A percentile compares a stretch with the other conserved stretches of the same genome.
phyloP scores from a whole-genome alignment of 768 basidiomycete species.

The Pisolithus microcarpus region DNA sequence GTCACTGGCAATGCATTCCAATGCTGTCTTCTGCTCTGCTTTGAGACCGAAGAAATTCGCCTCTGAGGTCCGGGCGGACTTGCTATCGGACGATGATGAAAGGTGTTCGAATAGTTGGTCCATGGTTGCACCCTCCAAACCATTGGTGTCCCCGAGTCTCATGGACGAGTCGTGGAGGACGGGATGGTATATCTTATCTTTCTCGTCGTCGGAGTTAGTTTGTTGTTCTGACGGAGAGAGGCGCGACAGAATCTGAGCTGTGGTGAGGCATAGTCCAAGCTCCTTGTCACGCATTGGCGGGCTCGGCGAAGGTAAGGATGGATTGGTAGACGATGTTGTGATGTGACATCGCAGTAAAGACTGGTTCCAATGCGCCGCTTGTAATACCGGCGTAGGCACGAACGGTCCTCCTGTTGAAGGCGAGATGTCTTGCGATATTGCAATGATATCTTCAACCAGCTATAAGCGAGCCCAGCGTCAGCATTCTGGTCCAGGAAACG shows the following conservation, averaged over 20 bases:
- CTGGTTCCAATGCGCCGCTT: conserved; percentile 76
- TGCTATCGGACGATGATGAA: conserved; percentile 17
- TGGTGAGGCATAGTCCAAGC: conserved; percentile 53
- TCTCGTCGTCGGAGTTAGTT: conserved; percentile 9
- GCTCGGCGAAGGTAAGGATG: conserved; percentile 29
- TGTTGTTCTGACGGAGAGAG: conserved; percentile 18
- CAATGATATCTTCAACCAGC: conserved; percentile 74
- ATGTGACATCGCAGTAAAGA: conserved; percentile 59
- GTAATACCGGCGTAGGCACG: conserved; percentile 59
- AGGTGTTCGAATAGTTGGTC: conserved; percentile 57
- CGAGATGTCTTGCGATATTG: conserved; percentile 68
- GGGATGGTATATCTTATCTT: conserved; percentile 47
- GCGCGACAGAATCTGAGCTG: conserved; percentile 41
- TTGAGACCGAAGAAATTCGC: conserved; percentile 60
- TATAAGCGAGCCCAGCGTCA: conserved; percentile 23
- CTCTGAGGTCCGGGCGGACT: conserved; percentile 33
- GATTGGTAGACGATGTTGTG: conserved; percentile 29
- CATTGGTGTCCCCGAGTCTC: conserved; percentile 66
- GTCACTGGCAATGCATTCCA: conserved; percentile 37
- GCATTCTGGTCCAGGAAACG: not conserved
- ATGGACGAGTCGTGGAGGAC: conserved; percentile 63
- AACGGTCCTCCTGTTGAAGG: conserved; percentile 62
- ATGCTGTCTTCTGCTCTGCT: conserved; percentile 35
- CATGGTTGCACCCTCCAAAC: conserved; percentile 49
- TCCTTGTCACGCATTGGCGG: conserved; percentile 46